Evolutionary conservation across 805 yeast species (phyloP).

Genomic region (Barnettozyma botsteinii): DNA sequence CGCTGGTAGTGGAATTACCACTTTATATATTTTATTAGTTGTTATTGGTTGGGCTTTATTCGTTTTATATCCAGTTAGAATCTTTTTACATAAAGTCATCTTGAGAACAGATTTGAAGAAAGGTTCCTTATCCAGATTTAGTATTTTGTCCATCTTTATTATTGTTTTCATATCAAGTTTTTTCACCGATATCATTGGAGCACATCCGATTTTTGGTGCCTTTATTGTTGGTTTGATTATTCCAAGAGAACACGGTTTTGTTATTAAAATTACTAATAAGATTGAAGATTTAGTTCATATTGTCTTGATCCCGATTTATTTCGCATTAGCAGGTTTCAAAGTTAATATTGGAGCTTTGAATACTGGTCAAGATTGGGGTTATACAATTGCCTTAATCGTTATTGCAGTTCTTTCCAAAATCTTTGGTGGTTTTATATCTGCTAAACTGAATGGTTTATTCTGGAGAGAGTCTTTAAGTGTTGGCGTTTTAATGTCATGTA

Average conservation of each 20-base stretch:
- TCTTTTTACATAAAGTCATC: conserved; percentile 40
- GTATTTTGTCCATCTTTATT: conserved; percentile 49
- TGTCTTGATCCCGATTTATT: conserved; percentile 68
- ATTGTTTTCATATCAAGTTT: conserved; percentile 63
- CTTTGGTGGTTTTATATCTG: conserved; percentile 59
- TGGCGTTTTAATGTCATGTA: conserved; percentile 81
- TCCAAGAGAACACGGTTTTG: conserved; percentile 73
- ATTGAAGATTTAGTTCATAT: conserved; percentile 74
- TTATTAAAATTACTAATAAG: conserved; percentile 61
- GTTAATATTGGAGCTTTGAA: conserved; percentile 60
- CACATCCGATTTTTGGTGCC: conserved; percentile 83
- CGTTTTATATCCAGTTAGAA: conserved; percentile 51
- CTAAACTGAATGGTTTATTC: conserved; percentile 52
- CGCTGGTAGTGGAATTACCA: conserved; percentile 59
- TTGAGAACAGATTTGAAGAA: conserved; percentile 45
- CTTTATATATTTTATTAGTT: conserved; percentile 62
- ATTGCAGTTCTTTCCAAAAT: conserved; percentile 68
- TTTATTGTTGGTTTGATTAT: conserved; percentile 70
- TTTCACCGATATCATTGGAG: conserved; percentile 79
- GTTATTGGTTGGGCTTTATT: conserved; percentile 66
- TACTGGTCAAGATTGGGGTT: conserved; percentile 73
- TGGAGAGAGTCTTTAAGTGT: conserved; percentile 75
- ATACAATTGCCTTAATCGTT: conserved; percentile 57
- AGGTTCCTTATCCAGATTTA: conserved; percentile 57
- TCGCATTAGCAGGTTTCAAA: conserved; percentile 72